Base-by-base conservation (phyloP, 345 rosid genomes). In the Cardamine resedifolia region DNA sequence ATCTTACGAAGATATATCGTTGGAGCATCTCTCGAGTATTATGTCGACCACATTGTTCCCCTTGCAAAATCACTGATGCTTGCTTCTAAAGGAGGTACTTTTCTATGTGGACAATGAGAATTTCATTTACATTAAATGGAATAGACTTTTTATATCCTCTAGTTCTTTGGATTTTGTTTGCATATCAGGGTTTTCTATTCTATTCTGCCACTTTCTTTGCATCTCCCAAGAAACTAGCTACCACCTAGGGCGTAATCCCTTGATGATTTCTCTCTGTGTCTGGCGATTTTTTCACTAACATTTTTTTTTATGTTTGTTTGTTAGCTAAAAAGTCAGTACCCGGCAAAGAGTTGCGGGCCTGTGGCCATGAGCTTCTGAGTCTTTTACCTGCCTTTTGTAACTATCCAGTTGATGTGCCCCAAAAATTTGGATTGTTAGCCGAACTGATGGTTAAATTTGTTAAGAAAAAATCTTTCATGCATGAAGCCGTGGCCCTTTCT, bases 381-480 rank as follows among this genome's bases (percentile, higher is more conserved):
- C 82, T 95, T 81, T 81, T 91, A 39, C 91, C 97, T 64, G 87
- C 93, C 68, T 91, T 91, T 64, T 91, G 96, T 79, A 83, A 78
- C 73, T 86, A 85, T 79, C 91, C 97, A 56, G 81, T 70, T 68
- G 97, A 95, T 70, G 80, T 81, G 6, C 74, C 70, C 71, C 75
- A 80, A 68, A 80, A 75, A 30, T 82, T 87, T 77, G 77, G 75
- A 72, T 68, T 88, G 53, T 77, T 95, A 82, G 85, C 89, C 52
- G 77, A 83, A 70, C 84, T 91, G 68, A 75, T 95, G 70, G 78
- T 82, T 68, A 70, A 59, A 64, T 79, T 84, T 73, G 77, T 88
- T 15, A 82, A 83, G 73, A 83, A 83, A 60, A 77, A 91, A 39
- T 49, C 93, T 30, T 82, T 79, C 75, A 89, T 89, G 96, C 86